These are phyloP conservation scores for Geosmithia putterillii DNA, from an alignment of 2,329 filamentous ascomycete species.

Conservation along the genomic window DNA sequence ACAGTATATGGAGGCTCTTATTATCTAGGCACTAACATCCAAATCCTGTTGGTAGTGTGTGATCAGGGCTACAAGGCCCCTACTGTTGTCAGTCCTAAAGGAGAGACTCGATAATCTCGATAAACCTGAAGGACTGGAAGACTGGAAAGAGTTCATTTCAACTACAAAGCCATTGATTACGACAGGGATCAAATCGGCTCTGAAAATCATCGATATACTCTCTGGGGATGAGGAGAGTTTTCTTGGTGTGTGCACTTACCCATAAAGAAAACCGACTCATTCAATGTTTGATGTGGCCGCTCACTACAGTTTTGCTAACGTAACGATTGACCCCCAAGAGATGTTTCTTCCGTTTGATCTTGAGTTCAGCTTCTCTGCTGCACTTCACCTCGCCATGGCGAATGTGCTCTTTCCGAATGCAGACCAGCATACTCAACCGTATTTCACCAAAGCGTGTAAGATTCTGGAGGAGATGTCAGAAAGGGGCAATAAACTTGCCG, in stretches of 20 bases:
- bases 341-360: slow-evolving; percentile 23
- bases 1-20: rapidly evolving
- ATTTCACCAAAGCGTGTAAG: slow-evolving; percentile 9
- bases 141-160: slow-evolving; percentile 18
- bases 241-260: slow-evolving; percentile 13
- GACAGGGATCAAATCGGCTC: slow-evolving; percentile 26
- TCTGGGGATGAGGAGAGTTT: slow-evolving; percentile 17
- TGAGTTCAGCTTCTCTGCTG: slow-evolving; percentile 21
- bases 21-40: rapidly evolving
- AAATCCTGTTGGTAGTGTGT: slow-evolving; percentile 16
- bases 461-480: slow-evolving; percentile 20
- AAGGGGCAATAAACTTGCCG: slow-evolving; percentile 18
- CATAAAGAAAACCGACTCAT: neutral
- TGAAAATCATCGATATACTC: slow-evolving; percentile 24
- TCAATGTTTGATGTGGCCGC: neutral
- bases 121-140: slow-evolving; percentile 8
- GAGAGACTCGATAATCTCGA: slow-evolving; percentile 18
- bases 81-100: slow-evolving; percentile 23
- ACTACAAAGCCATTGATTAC: slow-evolving; percentile 21
- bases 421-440: slow-evolving; percentile 10
- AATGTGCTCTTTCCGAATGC: slow-evolving; percentile 19
- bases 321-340: slow-evolving; percentile 10
- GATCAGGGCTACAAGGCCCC: slow-evolving; percentile 23
- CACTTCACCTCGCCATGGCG: slow-evolving; percentile 22
- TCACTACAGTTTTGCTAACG: neutral